Evolutionary conservation across 1,284 basidiomycete genomes (phyloP), one percentile per base, ranked within the genome.

Genomic region (Chalciporus piperatoides): DNA sequence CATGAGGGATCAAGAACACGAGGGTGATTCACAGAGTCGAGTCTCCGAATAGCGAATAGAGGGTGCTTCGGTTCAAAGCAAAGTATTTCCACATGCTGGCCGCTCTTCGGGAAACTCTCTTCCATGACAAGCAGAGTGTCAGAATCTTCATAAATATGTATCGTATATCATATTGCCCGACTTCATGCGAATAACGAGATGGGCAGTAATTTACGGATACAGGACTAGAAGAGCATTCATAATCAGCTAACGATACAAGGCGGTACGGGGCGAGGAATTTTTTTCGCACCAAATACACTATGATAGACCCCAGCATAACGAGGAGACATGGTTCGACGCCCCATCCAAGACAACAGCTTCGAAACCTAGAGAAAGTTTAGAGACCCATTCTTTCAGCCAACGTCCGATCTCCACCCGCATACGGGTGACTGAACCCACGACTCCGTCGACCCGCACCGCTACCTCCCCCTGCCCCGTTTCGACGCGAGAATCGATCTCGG

Each of bases 371-470:
- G 49, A 48, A 61, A 45, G 41, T 30, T 78, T 69, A 84, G 37
- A 86, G 73, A 68, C 84, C 86, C 81, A 89, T 78, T 61, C 85
- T 73, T 68, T 88, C 82, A 67, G 83, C 83, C 74, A 89, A 82
- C 74, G 85, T 86, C 80, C 86, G 85, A 74, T 85, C 84, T 44
- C 71, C 77, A 55, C 71, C 53, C 36, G 61, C 53, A 36, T 69
- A 68, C 30, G 61, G 47, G 39, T 69, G 65, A 41, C 59, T 59
- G 44, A 65, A 59, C 44, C 65, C 64, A 37, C 68, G 64, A 48
- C 51, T 52, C 51, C 65, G 64, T 38, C 64, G 62, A 15, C 56
- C 55, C 10, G 53, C 59, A 14, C 67, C 49, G 15, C 52, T 46
- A 6, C 62, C 48, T 1, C 57, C 51, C 27, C 67, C 65, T 21